Evolutionary conservation across 1,284 basidiomycete genomes (phyloP).

Genomic region (Neonothopanus nambi): DNA sequence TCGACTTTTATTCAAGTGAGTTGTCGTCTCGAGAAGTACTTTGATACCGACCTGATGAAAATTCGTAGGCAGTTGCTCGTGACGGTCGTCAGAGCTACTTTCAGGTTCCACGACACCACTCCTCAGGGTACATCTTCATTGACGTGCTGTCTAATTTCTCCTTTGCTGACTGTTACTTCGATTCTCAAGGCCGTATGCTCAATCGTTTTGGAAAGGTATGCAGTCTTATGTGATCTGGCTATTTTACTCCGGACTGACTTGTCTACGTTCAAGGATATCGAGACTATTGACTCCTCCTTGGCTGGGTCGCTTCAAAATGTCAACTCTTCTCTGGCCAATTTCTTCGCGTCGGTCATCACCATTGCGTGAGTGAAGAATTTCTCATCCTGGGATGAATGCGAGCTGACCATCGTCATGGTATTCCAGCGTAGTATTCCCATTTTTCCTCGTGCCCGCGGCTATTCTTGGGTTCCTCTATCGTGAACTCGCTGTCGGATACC

Average conservation of each 20-base stretch:
- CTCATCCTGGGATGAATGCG: not conserved
- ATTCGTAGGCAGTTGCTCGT: slow-evolving; percentile 44
- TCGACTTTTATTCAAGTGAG: slow-evolving; percentile 53
- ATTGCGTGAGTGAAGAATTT: slow-evolving; percentile 44
- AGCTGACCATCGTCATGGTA: slow-evolving; percentile 11
- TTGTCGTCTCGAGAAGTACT: not conserved
- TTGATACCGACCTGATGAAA: not conserved
- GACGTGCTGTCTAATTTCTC: not conserved
- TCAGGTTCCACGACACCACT: slow-evolving; percentile 45
- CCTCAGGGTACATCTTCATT: slow-evolving; percentile 49
- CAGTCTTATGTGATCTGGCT: too few relatives aligned
- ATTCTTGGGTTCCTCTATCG: slow-evolving; percentile 67
- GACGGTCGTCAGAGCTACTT: slow-evolving; percentile 62
- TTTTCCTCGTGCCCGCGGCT: slow-evolving; percentile 71
- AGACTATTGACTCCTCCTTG: slow-evolving; percentile 76
- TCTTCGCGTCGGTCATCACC: slow-evolving; percentile 68
- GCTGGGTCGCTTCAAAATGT: slow-evolving; percentile 71
- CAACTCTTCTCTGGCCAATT: slow-evolving; percentile 70
- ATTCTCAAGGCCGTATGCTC: slow-evolving; percentile 2
- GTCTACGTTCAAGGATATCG: slow-evolving; percentile 51
- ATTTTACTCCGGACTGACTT: not conserved
- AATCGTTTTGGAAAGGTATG: slow-evolving; percentile 62
- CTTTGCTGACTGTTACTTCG: not conserved
- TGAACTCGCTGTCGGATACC: slow-evolving; percentile 68
- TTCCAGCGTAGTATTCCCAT: slow-evolving; percentile 64